Base-by-base conservation (phyloP, 768 basidiomycete genomes). In the Peribolospora kevripleyi region DNA sequence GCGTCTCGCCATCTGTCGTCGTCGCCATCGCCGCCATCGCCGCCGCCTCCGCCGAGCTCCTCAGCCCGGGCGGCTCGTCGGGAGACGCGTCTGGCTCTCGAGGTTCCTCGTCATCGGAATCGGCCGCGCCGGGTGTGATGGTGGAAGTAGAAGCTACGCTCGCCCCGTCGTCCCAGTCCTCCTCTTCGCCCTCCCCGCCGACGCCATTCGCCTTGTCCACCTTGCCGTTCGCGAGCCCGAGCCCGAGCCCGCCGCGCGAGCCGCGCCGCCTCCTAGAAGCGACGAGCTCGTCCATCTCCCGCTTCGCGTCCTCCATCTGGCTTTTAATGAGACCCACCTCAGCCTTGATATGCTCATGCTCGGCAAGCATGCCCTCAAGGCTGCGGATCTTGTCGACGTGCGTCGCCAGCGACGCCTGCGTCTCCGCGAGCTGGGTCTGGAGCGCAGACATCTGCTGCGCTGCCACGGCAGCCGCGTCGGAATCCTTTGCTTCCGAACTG, bases 371-470 rank as follows among this genome's bases (percentile, higher is more conserved):
- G 40, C 73, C 75, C 63, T 95, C 91, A 45, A 98, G 71, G 14
- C 67, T 63, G 46, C 79, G 77, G 52, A 90, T 80, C 59, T 79
- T 85, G 59, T 87, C 83, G 46, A 84, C 74, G 61, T 93, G 86
- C 11, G 68, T 71, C 3, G 79, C 74, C 9, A 97, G 74, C 0
- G 79, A 79, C 0, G 72, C 66, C 63, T 91, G 88, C 0, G 90
- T 93, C 46, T 87, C 84, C 48, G 74, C 75, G 10, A 97, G 74
- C 65, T 93, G 84, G 7, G 73, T 65, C 61, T 91, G 88, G 5
- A 98, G 75, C 10, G 82, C 78, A 37, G 71, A 70, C 41, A 80
- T 70, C 0, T 71, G 70, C 41, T 54, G 67, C 64, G 10, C 66
- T 53, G 62, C n/a, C 52, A 59, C 64, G 60, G 60, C 51, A 64